Evolutionary conservation across 768 basidiomycete genomes (phyloP), one percentile per base, ranked within the genome.

Genomic region (Lactarius trivialis): DNA sequence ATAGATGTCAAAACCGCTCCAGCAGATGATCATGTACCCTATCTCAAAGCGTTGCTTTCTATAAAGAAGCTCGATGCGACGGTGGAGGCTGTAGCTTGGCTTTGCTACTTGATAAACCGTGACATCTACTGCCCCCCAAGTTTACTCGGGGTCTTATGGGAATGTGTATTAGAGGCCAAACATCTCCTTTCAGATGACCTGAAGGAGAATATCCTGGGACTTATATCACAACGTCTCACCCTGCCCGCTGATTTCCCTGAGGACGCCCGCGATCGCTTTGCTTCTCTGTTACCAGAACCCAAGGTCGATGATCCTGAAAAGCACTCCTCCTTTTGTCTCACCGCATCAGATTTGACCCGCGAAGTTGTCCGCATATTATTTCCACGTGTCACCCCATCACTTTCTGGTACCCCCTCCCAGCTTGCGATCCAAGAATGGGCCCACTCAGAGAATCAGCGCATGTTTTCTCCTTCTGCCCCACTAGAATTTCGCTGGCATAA

Each of bases 111-210:
- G 14, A 45, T 61, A 39, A 55, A 41, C 39, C 56, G 58, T n/a
- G 56, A 64, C 36, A 65, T 58, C 55, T 68, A 72, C 34, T 79
- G 74, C 19, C 72, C 76, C 54, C 68, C 70, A 5, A 70, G 71
- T 36, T 64, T 81, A n/a, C 65, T 76, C 26, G 69, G 71, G 43
- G 65, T 83, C n/a, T 69, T 83, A 3, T 81, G 77, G 74, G 67
- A 72, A 39, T 50, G 79, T 9, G 67, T 80, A 11, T 62, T 79
- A 6, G 66, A 67, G 19, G 53, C 72, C 14, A 70, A 71, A 2
- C 56, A 48, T 3, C 45, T 21, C n/a, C 64, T 79, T 26, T 66
- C 73, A 2, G 52, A 66, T 1, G 57, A 58, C 19, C 57, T 73
- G 1, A 77, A 77, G 60, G 70, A 71, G 30, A 67, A 60, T 6